Percentiles rank a stretch among this genome's conserved stretches.
Conservation (phyloP, 2,329 filamentous ascomycete genomes). For the Claviceps digitariae region DNA sequence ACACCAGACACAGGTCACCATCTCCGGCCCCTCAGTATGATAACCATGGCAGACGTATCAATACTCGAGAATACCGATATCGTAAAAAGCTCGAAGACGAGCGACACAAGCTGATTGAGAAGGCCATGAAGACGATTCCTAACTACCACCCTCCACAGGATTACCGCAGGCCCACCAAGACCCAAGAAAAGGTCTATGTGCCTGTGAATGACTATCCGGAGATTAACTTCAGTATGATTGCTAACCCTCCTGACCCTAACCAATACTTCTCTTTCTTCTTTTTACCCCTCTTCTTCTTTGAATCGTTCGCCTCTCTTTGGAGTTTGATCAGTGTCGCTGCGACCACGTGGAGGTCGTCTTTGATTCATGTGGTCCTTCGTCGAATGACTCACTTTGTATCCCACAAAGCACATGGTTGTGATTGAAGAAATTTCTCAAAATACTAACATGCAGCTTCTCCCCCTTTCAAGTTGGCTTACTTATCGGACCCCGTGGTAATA, state of each 20-base stretch:
- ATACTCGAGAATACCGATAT: constrained; percentile 97
- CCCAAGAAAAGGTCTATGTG: constrained; percentile 99
- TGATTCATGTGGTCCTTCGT: constrained; percentile 20
- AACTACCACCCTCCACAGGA: constrained; percentile 98
- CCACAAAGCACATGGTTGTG: constrained; percentile 15
- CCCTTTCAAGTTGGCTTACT: constrained; percentile 95
- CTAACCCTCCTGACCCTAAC: constrained; percentile 87
- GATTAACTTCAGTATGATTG: constrained; percentile 99
- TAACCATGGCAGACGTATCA: constrained; percentile 98
- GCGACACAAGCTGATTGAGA: constrained; percentile 96
- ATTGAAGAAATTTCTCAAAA: constrained; percentile 20
- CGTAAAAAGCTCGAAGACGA: constrained; percentile 96
- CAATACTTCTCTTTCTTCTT: constrained; percentile 26
- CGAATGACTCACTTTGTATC: constrained; percentile 10
- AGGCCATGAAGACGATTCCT: constrained; percentile 98
- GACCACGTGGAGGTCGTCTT: constrained; percentile 16
- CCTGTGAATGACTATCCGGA: constrained; percentile 99
- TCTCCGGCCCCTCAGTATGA: constrained; percentile 96
- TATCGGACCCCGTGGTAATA: constrained; percentile 99
- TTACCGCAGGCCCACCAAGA: constrained; percentile 98
- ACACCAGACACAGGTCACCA: constrained; percentile 54
- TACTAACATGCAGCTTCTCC: constrained; percentile 89
- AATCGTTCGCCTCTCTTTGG: constrained; percentile 18
- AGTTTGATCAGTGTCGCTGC: constrained; percentile 30
- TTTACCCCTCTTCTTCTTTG: constrained; percentile 20